Evolutionary conservation across 1,284 basidiomycete genomes (phyloP).

Genomic region (Vanrija pseudolonga): DNA sequence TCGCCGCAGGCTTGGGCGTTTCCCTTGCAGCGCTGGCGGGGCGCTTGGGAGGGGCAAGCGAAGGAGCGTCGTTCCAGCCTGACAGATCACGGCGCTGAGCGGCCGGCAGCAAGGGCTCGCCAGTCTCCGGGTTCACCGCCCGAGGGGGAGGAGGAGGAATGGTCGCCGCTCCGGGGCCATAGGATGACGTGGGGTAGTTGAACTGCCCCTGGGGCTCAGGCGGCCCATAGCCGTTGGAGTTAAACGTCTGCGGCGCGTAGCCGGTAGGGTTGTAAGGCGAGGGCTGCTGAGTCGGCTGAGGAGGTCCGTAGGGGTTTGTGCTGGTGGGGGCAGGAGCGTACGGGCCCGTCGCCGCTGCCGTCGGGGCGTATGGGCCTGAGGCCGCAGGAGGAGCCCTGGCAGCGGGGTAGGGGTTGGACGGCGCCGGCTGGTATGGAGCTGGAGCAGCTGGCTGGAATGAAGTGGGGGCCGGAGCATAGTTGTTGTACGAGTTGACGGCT

Average conservation of each 20-base stretch:
- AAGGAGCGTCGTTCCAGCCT: constrained; percentile 79
- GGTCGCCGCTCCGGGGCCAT: constrained; percentile 44
- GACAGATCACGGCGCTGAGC: constrained; percentile 58
- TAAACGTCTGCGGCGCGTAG: constrained; percentile 17
- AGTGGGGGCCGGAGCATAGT: background rate
- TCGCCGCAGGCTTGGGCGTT: constrained; percentile 60
- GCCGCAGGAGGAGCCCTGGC: constrained; percentile 3
- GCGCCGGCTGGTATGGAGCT: background rate
- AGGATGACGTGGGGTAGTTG: constrained; percentile 16
- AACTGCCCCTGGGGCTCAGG: constrained; percentile 28
- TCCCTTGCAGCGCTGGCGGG: constrained; percentile 55
- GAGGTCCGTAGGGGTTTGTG: constrained; percentile 21
- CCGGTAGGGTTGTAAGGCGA: constrained; percentile 4
- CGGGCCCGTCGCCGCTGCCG: constrained; percentile 16
- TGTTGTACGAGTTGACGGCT: background rate
- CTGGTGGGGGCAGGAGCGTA: constrained; percentile 28
- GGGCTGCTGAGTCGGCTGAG: constrained; percentile 2
- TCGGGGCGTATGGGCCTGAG: background rate
- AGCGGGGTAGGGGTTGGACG: constrained; percentile 3
- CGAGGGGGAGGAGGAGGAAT: constrained; percentile 46
- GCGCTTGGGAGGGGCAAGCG: constrained; percentile 54
- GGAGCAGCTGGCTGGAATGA: background rate
- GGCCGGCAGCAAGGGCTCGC: constrained; percentile 38
- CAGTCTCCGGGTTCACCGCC: constrained; percentile 3
- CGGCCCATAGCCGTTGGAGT: constrained; percentile 26